phyloP scores from a whole-genome alignment of 768 basidiomycete genomes.

The Leccinum obscurum region DNA sequence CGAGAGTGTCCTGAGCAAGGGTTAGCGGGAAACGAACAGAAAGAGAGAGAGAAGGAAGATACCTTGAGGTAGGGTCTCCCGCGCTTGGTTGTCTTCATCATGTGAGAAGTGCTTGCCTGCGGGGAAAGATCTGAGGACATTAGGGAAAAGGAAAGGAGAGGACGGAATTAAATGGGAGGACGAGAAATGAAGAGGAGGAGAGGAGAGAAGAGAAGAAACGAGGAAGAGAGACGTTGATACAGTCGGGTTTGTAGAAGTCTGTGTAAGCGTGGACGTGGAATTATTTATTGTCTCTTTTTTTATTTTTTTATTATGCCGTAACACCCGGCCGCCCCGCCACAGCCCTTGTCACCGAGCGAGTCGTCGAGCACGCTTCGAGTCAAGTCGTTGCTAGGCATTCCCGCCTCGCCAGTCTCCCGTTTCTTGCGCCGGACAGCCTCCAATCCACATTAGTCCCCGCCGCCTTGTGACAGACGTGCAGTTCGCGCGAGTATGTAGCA shows the following conservation, averaged over 20 bases:
- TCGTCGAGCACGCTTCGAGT: background rate
- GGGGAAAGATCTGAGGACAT: slow-evolving; percentile 42
- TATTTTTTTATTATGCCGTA: slow-evolving; percentile 17
- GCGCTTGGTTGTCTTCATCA: slow-evolving; percentile 99
- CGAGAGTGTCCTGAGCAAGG: slow-evolving; percentile 82
- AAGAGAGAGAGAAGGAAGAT: slow-evolving; percentile 8
- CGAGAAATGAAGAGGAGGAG: slow-evolving; percentile 32
- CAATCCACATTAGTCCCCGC: background rate
- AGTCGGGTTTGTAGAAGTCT: slow-evolving; percentile 1
- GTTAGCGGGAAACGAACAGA: slow-evolving; percentile 9
- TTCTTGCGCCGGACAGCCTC: background rate
- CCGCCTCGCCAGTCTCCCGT: background rate
- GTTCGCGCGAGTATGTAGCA: background rate
- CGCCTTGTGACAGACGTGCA: background rate
- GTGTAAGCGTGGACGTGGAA: slow-evolving; percentile 24
- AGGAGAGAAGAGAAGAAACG: slow-evolving; percentile 27
- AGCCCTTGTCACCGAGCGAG: slow-evolving; percentile 7
- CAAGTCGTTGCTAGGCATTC: background rate
- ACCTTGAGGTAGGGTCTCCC: slow-evolving; percentile 95
- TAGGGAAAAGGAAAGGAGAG: slow-evolving; percentile 24
- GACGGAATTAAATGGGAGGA: slow-evolving; percentile 27
- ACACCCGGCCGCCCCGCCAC: slow-evolving; percentile 21
- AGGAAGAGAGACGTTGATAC: slow-evolving; percentile 29
- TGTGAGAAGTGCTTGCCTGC: slow-evolving; percentile 76
- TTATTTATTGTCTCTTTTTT: slow-evolving; percentile 26